Percentiles rank a stretch among this genome's conserved stretches.
These are phyloP conservation scores for Emergomyces orientalis DNA, from an alignment of 2,329 filamentous ascomycete genomes.

Conservation along the genomic window DNA sequence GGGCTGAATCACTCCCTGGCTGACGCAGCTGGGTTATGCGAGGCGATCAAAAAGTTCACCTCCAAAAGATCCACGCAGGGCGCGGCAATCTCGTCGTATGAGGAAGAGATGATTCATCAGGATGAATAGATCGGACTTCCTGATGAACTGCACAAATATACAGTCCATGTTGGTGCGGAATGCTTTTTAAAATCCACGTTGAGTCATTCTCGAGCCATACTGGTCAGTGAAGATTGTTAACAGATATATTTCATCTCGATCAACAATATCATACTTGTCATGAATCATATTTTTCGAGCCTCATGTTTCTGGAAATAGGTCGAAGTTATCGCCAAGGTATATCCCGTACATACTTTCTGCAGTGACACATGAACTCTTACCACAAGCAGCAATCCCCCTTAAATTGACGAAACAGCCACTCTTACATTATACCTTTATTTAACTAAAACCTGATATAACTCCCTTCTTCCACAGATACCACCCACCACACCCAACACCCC, in stretches of 20 bases:
- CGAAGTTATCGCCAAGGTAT: not conserved
- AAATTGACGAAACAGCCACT: no score
- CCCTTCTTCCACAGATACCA: not conserved
- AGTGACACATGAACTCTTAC: no score
- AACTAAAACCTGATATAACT: no score
- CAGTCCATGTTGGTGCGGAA: not conserved
- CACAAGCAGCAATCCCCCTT: no score
- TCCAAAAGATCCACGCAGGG: slow-evolving; percentile 10
- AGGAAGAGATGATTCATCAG: slow-evolving; percentile 33
- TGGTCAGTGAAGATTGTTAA: not conserved
- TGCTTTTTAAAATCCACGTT: not conserved
- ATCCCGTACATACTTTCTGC: not conserved
- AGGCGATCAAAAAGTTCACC: slow-evolving; percentile 14
- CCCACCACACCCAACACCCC: not conserved
- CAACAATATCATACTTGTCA: not conserved
- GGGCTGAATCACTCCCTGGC: slow-evolving; percentile 21
- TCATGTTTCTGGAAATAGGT: not conserved
- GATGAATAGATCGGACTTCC: slow-evolving; percentile 9
- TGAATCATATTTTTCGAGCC: not conserved
- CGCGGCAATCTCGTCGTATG: slow-evolving; percentile 21
- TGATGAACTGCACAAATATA: not conserved
- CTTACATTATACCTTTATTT: no score
- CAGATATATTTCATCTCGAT: not conserved
- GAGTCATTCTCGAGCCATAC: not conserved
- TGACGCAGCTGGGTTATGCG: slow-evolving; percentile 19